phyloP scores from a whole-genome alignment of 176 grass and related monocot genomes.

The Poa pratensis region DNA sequence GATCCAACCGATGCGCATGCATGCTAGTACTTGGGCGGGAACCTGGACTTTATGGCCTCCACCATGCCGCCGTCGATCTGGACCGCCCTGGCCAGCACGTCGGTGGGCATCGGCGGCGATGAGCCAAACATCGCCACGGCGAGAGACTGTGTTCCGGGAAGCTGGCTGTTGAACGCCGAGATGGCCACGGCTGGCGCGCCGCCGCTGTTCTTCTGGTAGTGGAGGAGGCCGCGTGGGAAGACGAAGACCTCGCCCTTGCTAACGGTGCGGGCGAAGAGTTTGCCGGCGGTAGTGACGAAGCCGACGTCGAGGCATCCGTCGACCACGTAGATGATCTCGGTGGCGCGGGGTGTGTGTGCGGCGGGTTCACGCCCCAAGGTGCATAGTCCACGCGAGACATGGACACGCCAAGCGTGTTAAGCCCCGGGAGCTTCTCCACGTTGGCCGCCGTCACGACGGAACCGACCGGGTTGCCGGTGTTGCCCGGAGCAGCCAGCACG shows the following conservation, averaged over 20 bases:
- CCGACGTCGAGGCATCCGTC: neutral
- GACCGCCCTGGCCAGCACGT: slow-evolving; percentile 62
- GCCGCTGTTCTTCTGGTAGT: slow-evolving; percentile 23
- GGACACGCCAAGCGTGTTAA: neutral
- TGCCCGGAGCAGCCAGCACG: neutral
- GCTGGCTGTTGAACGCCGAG: slow-evolving; percentile 73
- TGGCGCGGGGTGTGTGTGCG: slow-evolving; percentile 6
- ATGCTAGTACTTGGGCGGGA: slow-evolving; percentile 27
- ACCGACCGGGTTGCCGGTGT: neutral
- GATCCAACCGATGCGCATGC: neutral
- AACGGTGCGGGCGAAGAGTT: neutral
- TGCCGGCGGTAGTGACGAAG: neutral
- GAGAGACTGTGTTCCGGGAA: slow-evolving; percentile 57
- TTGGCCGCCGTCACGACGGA: neutral
- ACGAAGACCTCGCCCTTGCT: neutral
- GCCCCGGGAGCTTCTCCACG: neutral
- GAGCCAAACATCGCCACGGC: slow-evolving; percentile 53
- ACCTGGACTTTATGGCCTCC: slow-evolving; percentile 58
- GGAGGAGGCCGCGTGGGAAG: neutral
- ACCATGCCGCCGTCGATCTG: slow-evolving; percentile 57
- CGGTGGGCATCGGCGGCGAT: slow-evolving; percentile 44
- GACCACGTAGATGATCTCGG: neutral
- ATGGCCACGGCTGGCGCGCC: slow-evolving; percentile 39
- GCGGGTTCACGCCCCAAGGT: slow-evolving; percentile 4
- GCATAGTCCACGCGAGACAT: slow-evolving; percentile 7